Evolutionary conservation across 768 basidiomycete species (phyloP).

Genomic region (Phanerochaete carnosa): DNA sequence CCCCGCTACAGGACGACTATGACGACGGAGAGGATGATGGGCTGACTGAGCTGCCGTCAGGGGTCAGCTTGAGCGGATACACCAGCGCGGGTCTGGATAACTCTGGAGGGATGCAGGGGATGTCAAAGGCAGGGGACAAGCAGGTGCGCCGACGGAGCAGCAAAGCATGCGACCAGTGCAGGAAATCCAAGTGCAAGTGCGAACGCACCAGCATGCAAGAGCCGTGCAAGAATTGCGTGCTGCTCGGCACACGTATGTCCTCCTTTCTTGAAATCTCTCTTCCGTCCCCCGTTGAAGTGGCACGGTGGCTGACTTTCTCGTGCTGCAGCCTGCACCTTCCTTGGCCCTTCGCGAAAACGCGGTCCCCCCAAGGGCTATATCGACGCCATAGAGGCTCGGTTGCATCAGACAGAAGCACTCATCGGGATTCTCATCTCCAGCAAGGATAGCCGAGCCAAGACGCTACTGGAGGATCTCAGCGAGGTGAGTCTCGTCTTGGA

Average conservation of each 20-base stretch:
- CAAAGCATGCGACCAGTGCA: constrained; percentile 89
- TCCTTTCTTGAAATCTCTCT: not conserved
- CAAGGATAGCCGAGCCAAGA: constrained; percentile 31
- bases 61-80: constrained; percentile 16
- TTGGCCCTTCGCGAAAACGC: constrained; percentile 77
- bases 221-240: constrained; percentile 74
- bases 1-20: constrained; percentile 34
- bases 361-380: constrained; percentile 95
- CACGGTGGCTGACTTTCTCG: not conserved
- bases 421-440: constrained; percentile 74
- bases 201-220: constrained; percentile 59
- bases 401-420: constrained; percentile 89
- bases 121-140: constrained; percentile 38
- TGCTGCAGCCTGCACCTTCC: constrained; percentile 65
- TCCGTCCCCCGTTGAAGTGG: constrained; percentile 5
- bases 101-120: constrained; percentile 7
- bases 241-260: constrained; percentile 65
- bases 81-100: constrained; percentile 18
- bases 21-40: constrained; percentile 64
- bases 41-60: constrained; percentile 42
- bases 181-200: constrained; percentile 76
- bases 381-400: constrained; percentile 86
- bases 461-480: constrained; percentile 36
- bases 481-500: constrained; percentile 23
- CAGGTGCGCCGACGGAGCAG: constrained; percentile 69